Evolutionary conservation across 352 stramenopile genomes (phyloP), one percentile per base, ranked within the genome.

Genomic region (Blastocystis sp.): DNA sequence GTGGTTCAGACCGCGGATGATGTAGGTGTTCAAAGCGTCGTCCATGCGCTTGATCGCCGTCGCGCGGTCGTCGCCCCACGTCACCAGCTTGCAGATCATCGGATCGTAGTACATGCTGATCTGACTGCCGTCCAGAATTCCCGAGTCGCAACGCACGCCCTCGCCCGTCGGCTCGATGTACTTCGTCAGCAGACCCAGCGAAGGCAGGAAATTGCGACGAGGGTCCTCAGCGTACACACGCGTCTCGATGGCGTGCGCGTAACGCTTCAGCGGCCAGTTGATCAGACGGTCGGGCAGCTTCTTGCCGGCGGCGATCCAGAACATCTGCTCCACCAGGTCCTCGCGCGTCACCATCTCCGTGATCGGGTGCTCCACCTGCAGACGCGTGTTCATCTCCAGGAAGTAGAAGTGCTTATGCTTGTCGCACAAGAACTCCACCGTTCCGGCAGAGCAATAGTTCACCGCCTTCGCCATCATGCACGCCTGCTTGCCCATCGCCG

Each of bases 391-490:
- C 95, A 98, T 98, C 90, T 98, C 95, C 18, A 98, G 88, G 86
- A 98, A 98, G 87, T 97, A 97, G 87, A 98, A 98, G 88, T 97
- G 96, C 87, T 96, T 92, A 89, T 97, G 86, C 71, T 95, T 93
- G 84, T 97, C 94, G 64, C 93, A 95, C 38, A 98, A 87, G 87
- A 97, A 97, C 89, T 98, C 95, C 0, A 98, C 93, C 0, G 94
- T 98, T n/a, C 96, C 95, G 0, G 95, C 95, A 49, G 88, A 94
- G 29, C 92, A 87, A 88, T 98, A 98, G n/a, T 90, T 90, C 27
- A 97, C 94, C 34, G 93, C 91, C 87, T 92, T 91, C 21, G 93
- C 94, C 18, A 98, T 89, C 87, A 91, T 91, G 54, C 92, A 92
- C 1, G 95, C 94, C 88, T 98, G 93, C 44, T 89, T 88, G 76